These are phyloP conservation scores for Vishniacozyma victoriae DNA, from an alignment of 768 basidiomycete species.

Conservation along the genomic window DNA sequence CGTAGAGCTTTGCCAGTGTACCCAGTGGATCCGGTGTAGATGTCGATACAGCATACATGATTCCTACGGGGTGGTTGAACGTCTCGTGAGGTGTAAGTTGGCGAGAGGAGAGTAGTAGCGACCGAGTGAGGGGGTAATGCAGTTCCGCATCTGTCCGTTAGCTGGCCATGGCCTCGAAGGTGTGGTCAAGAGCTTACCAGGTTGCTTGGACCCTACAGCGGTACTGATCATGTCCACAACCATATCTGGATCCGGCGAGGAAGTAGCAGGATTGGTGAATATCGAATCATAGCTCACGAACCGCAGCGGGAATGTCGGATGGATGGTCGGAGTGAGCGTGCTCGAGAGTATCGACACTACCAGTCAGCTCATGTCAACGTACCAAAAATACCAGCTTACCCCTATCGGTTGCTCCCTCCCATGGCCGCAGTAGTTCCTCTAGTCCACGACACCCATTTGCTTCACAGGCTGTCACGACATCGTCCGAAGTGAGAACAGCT, in stretches of 20 bases:
- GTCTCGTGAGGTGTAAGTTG: conserved; percentile 41
- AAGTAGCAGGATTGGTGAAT: conserved; percentile 18
- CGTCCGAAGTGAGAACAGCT: conserved; percentile 40
- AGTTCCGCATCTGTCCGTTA: conserved; percentile 34
- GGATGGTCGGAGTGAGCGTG: conserved; percentile 39
- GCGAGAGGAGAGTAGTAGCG: conserved; percentile 38
- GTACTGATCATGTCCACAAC: conserved; percentile 40
- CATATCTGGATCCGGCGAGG: conserved; percentile 36
- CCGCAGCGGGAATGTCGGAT: conserved; percentile 42
- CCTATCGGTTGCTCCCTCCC: conserved; percentile 42
- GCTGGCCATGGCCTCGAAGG: neutral
- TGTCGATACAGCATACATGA: conserved; percentile 42
- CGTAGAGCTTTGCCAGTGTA: conserved; percentile 30
- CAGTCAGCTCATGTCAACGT: neutral
- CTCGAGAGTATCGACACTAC: conserved; percentile 43
- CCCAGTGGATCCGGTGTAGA: conserved; percentile 37
- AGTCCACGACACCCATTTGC: conserved; percentile 43
- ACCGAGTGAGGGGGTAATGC: conserved; percentile 41
- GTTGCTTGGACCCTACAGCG: conserved; percentile 28
- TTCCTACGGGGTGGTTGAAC: conserved; percentile 44
- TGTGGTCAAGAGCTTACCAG: conserved; percentile 18
- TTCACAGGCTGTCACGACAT: conserved; percentile 39
- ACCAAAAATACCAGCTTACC: conserved; percentile 22
- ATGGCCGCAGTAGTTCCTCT: conserved; percentile 44
- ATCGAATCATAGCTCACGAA: conserved; percentile 38